These are phyloP conservation scores for Claviceps monticola DNA, from an alignment of 2,329 filamentous ascomycete genomes.

Conservation along the genomic window DNA sequence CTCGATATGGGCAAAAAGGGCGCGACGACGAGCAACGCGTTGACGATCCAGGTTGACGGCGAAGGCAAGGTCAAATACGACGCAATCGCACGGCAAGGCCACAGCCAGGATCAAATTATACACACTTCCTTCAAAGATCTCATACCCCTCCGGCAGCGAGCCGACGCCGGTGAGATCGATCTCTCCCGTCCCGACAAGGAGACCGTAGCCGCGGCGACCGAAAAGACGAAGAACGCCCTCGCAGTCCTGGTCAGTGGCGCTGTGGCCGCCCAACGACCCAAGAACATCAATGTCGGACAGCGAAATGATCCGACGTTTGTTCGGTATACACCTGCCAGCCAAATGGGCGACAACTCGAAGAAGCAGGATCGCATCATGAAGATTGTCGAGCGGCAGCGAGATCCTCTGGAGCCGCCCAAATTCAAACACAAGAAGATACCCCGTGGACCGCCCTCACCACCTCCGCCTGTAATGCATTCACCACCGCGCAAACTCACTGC, in stretches of 20 bases:
- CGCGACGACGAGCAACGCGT: conserved; percentile 61
- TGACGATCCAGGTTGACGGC: conserved; percentile 81
- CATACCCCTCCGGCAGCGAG: conserved; percentile 83
- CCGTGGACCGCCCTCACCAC: conserved; percentile 78
- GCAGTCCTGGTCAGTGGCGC: conserved; percentile 72
- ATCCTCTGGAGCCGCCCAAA: conserved; percentile 94
- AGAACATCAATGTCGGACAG: conserved; percentile 74
- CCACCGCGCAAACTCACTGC: conserved; percentile 90
- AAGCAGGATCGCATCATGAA: conserved; percentile 97
- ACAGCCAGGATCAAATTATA: conserved; percentile 69
- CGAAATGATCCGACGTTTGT: conserved; percentile 85
- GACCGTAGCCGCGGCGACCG: conserved; percentile 68
- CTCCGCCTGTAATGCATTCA: conserved; percentile 87
- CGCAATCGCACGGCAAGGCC: conserved; percentile 81
- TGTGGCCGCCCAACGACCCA: conserved; percentile 84
- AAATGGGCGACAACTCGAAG: conserved; percentile 79
- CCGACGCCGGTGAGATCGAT: conserved; percentile 83
- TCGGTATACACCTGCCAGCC: conserved; percentile 86
- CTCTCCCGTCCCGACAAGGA: conserved; percentile 75
- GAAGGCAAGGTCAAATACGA: conserved; percentile 95
- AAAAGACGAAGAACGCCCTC: conserved; percentile 78
- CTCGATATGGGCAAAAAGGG: conserved; percentile 85
- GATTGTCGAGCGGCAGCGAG: conserved; percentile 85
- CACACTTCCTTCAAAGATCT: conserved; percentile 95
- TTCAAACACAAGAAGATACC: conserved; percentile 99